Conservation (phyloP, 352 stramenopile genomes). For the Globisporangium viniferum region DNA sequence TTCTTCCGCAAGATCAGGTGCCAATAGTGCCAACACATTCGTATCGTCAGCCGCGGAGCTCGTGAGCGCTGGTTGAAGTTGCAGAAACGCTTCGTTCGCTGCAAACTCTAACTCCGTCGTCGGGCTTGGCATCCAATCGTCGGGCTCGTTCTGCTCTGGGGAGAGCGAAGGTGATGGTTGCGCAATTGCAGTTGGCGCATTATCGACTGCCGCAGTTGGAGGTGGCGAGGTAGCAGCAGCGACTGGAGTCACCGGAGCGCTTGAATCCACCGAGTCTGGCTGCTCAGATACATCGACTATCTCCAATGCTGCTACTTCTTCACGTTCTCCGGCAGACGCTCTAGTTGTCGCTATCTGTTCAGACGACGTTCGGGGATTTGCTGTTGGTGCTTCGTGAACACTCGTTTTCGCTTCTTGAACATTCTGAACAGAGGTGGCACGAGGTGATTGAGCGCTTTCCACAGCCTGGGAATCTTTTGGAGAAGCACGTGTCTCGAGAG, state of each 20-base stretch:
- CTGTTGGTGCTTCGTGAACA: background rate
- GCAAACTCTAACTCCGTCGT: background rate
- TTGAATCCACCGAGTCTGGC: background rate
- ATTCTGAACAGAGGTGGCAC: background rate
- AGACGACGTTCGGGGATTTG: no score
- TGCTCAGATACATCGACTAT: background rate
- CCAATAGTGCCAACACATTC: background rate
- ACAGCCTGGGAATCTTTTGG: background rate
- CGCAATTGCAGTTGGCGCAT: background rate
- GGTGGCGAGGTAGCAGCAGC: background rate
- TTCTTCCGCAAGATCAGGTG: background rate
- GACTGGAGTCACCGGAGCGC: background rate
- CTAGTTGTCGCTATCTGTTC: no score
- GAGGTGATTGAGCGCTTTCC: background rate
- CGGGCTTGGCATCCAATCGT: background rate
- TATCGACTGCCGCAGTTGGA: background rate
- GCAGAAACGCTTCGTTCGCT: slow-evolving; percentile 1
- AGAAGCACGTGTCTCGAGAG: background rate
- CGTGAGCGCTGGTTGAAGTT: background rate
- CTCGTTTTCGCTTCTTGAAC: background rate
- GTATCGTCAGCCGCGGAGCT: background rate
- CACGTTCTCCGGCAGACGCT: background rate
- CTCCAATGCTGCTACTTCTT: background rate
- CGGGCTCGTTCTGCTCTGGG: background rate
- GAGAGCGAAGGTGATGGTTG: background rate